Conservation (phyloP, 2,329 filamentous ascomycete genomes). For the Herpotrichia juniperi region DNA sequence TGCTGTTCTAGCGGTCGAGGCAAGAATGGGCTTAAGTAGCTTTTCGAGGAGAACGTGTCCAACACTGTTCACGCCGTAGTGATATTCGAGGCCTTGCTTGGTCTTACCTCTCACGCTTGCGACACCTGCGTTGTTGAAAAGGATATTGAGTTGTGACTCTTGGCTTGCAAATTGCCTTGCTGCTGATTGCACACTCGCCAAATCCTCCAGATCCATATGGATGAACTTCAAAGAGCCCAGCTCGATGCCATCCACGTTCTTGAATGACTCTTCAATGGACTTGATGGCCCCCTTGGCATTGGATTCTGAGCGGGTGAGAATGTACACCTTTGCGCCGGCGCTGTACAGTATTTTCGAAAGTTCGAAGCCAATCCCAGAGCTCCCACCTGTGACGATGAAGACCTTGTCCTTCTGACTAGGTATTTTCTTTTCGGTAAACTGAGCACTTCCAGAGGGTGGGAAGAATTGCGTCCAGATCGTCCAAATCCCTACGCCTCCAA, state of each 20-base stretch:
- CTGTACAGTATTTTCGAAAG: slow-evolving; percentile 60
- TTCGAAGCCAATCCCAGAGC: slow-evolving; percentile 55
- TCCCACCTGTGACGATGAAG: slow-evolving; percentile 14
- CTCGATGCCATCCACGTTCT: slow-evolving; percentile 37
- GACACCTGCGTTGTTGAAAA: slow-evolving; percentile 33
- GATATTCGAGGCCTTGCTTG: slow-evolving; percentile 22
- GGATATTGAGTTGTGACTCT: slow-evolving; percentile 49
- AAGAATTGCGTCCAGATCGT: slow-evolving; percentile 9
- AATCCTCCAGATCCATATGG: slow-evolving; percentile 47
- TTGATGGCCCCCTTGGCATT: slow-evolving; percentile 55
- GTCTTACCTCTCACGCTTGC: slow-evolving; percentile 2
- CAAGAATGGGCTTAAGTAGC: slow-evolving; percentile 38
- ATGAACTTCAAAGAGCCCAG: slow-evolving; percentile 18
- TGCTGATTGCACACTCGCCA: slow-evolving; percentile 32
- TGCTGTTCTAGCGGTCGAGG: slow-evolving; percentile 27
- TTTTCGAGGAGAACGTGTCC: slow-evolving; percentile 45
- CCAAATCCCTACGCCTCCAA: too few species aligned
- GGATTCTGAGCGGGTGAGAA: slow-evolving; percentile 54
- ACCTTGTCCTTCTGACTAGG: slow-evolving; percentile 4
- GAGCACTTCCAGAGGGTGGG: neutral
- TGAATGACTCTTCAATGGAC: slow-evolving; percentile 46
- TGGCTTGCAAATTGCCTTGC: slow-evolving; percentile 34
- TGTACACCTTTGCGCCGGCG: slow-evolving; percentile 59
- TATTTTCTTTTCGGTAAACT: slow-evolving; percentile 4
- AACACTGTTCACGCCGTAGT: slow-evolving; percentile 46